These are phyloP conservation scores for Boletus coccyginus DNA, from an alignment of 768 basidiomycete genomes.

Conservation along the genomic window DNA sequence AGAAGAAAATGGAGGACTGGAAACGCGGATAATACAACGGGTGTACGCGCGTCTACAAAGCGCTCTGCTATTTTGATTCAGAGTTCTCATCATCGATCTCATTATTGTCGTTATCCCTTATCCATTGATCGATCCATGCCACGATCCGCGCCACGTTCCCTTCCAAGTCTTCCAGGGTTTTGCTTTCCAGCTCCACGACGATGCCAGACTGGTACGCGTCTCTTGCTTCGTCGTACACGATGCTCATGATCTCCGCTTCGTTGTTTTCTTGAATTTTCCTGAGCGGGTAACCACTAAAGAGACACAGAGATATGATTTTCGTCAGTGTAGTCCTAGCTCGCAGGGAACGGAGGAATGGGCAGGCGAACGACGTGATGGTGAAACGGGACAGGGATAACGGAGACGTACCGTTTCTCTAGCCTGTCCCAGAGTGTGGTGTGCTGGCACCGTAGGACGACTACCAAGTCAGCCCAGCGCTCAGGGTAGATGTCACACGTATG, in stretches of 20 bases:
- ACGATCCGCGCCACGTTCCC: conserved; percentile 83
- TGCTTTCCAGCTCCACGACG: conserved; percentile 80
- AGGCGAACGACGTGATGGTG: background rate
- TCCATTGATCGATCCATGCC: conserved; percentile 85
- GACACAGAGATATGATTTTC: background rate
- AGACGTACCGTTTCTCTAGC: conserved; percentile 75
- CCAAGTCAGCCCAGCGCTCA: conserved; percentile 94
- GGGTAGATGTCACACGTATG: conserved; percentile 93
- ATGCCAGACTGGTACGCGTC: conserved; percentile 84
- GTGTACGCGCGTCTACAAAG: background rate
- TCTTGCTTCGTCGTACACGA: conserved; percentile 84
- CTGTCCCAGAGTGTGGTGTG: conserved; percentile 88
- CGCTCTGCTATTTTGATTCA: background rate
- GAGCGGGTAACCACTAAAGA: conserved; percentile 70
- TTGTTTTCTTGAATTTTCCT: conserved; percentile 99
- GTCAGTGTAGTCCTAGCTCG: background rate
- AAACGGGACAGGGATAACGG: too few species aligned
- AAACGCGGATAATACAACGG: too few species aligned
- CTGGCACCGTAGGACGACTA: conserved; percentile 88
- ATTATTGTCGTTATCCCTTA: conserved; percentile 20
- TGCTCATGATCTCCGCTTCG: conserved; percentile 96
- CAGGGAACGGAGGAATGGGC: too few species aligned
- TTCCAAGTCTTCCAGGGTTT: conserved; percentile 76
- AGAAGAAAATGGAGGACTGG: too few species aligned
- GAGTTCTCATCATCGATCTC: background rate